phyloP scores from a whole-genome alignment of 2,329 filamentous ascomycete species.

The Sarocladium strictum region DNA sequence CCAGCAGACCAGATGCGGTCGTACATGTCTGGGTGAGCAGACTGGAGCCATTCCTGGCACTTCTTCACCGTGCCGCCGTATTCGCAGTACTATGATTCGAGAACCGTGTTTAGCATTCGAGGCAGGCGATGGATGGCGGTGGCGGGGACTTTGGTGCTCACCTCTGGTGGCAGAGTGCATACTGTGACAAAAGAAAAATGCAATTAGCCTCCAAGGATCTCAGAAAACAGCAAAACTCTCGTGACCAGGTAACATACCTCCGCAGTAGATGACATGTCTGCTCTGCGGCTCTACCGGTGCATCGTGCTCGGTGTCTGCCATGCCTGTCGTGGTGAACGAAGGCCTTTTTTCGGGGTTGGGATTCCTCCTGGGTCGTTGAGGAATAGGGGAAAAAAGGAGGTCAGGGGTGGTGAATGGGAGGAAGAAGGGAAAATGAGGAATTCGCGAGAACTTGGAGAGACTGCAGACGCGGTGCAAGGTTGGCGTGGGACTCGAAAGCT shows the following conservation, averaged over 20 bases:
- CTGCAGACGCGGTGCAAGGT: conserved; percentile 5
- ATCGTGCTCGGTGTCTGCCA: conserved; percentile 50
- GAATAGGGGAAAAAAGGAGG: not conserved
- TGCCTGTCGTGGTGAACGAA: conserved; percentile 19
- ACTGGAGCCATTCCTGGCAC: conserved; percentile 91
- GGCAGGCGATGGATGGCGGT: conserved; percentile 6
- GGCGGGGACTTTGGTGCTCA: conserved; percentile 26
- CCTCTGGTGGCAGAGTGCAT: conserved; percentile 61
- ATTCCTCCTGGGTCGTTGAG: not conserved
- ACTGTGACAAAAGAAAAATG: conserved; percentile 37
- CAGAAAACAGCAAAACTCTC: not conserved
- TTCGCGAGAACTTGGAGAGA: not conserved
- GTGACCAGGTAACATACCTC: conserved; percentile 38
- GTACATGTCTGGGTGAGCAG: conserved; percentile 69
- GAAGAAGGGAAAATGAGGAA: not conserved
- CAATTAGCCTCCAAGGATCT: not conserved
- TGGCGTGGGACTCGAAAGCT: not conserved
- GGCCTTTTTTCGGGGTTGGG: not conserved
- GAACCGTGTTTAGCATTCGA: not conserved
- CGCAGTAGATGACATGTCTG: conserved; percentile 50
- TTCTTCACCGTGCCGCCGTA: conserved; percentile 95
- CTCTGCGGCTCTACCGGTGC: conserved; percentile 40
- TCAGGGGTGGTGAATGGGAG: not conserved
- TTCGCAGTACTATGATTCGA: conserved; percentile 82
- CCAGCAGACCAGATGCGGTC: conserved; percentile 78